A percentile compares a stretch with the other conserved stretches of the same genome.
These are phyloP conservation scores for Penicillium waksmanii DNA, from an alignment of 495 filamentous ascomycete species.

Conservation along the genomic window DNA sequence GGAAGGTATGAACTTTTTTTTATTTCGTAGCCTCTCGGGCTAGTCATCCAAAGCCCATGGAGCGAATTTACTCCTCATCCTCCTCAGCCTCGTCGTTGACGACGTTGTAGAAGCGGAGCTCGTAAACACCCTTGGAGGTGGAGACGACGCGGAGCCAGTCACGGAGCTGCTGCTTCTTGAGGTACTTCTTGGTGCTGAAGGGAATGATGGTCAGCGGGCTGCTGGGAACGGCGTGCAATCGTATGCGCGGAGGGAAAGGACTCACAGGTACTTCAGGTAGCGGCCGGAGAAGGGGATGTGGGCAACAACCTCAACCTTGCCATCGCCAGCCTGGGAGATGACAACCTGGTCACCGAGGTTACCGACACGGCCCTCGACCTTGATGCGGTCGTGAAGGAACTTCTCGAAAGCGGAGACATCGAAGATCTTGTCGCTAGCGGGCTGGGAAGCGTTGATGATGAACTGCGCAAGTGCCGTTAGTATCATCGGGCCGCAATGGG, in stretches of 20 bases:
- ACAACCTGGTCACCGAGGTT: slow-evolving; percentile 94
- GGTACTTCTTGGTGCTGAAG: slow-evolving; percentile 97
- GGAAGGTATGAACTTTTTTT: slow-evolving; percentile 39
- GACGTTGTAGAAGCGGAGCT: slow-evolving; percentile 99
- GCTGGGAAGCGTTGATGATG: slow-evolving; percentile 98
- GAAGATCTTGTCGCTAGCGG: slow-evolving; percentile 99
- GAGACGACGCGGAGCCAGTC: slow-evolving; percentile 99
- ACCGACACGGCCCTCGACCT: slow-evolving; percentile 95
- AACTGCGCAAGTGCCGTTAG: slow-evolving; percentile 59
- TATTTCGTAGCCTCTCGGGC: slow-evolving; percentile 31
- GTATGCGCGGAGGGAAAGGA: slow-evolving; percentile 18
- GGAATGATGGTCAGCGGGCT: slow-evolving; percentile 16
- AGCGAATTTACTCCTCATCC: slow-evolving; percentile 84
- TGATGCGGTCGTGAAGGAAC: slow-evolving; percentile 99
- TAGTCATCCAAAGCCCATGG: slow-evolving; percentile 24
- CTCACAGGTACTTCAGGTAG: slow-evolving; percentile 99
- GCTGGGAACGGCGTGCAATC: not conserved
- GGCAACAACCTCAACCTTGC: slow-evolving; percentile 96
- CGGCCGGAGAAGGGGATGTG: slow-evolving; percentile 98
- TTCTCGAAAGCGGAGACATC: slow-evolving; percentile 97
- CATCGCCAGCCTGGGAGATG: slow-evolving; percentile 88
- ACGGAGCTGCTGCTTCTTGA: slow-evolving; percentile 99
- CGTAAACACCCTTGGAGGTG: slow-evolving; percentile 95
- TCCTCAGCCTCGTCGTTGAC: slow-evolving; percentile 96
- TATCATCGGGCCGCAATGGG: not conserved